Evolutionary conservation across 306 rosid species (phyloP), one percentile per base, ranked within the genome.

Genomic region (Gillenia trifoliata): DNA sequence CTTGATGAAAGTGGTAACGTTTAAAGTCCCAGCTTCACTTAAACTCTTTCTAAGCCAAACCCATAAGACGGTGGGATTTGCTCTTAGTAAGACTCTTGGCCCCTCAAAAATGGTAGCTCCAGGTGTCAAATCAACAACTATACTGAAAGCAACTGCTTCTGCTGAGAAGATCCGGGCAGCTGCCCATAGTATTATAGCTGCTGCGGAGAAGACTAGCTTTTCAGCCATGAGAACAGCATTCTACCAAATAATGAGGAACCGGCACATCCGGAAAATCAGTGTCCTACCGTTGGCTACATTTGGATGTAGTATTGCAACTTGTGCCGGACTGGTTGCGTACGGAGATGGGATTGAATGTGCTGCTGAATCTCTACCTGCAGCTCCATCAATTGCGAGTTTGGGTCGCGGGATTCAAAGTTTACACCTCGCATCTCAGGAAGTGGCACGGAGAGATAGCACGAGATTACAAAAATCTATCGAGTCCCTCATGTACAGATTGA

Each of bases 271-370:
- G 66, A 89, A 87, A 34, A 30, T 92, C 2, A 93, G 92, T 73
- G 70, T 85, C 76, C 79, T 86, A 59, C 96, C 96, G 1, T 90
- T 88, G 92, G 90, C 90, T 30, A 88, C 97, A 67, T 90, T 92
- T 52, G 93, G 77, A 47, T 82, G 92, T 19, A 90, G 97, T 70
- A 50, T 87, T 38, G 89, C 86, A 66, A 84, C 92, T 52, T 92
- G 97, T 83, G 71, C 92, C 0, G 86, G 93, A 66, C 71, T 92
- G 85, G 84, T 90, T 50, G 50, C 70, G 9, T 88, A 54, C 45
- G 96, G 96, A 68, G 96, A 92, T 86, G 90, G 93, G 73, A 86
- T 92, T 66, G 93, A 92, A 85, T 88, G 89, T 66, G 89, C 80
- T 60, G 89, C 80, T 26, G 89, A 85, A 75, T 82, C 89, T 64